Evolutionary conservation across 1,284 basidiomycete species (phyloP).

Genomic region (Hymenochaete sp.): DNA sequence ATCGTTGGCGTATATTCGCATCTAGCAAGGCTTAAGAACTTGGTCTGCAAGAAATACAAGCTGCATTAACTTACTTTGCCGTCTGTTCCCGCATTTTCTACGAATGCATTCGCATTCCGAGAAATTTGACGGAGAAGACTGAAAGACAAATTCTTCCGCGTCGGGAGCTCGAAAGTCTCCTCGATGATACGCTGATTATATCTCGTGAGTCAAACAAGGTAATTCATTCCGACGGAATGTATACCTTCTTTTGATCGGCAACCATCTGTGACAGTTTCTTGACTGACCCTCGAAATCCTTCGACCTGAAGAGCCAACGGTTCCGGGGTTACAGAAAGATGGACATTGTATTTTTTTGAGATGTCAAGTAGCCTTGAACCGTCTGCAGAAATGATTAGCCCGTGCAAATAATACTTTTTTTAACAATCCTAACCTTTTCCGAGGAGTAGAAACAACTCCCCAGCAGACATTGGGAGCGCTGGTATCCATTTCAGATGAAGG

Average conservation of each 20-base stretch:
- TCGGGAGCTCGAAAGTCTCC: constrained; percentile 42
- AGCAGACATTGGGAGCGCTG: constrained; percentile 50
- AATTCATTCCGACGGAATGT: not conserved
- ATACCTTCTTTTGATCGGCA: constrained; percentile 40
- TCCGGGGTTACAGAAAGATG: constrained; percentile 48
- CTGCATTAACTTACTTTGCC: constrained; percentile 35
- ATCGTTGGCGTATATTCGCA: constrained; percentile 45
- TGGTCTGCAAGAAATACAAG: constrained; percentile 1
- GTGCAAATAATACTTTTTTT: no score
- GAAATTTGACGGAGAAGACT: constrained; percentile 54
- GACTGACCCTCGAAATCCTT: constrained; percentile 45
- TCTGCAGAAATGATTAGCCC: constrained; percentile 33
- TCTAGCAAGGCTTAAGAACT: constrained; percentile 28
- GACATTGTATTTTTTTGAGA: constrained; percentile 52
- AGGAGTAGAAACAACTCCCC: constrained; percentile 61
- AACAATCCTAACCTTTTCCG: constrained; percentile 46
- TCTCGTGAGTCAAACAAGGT: constrained; percentile 3
- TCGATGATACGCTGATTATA: constrained; percentile 44
- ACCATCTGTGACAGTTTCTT: constrained; percentile 38
- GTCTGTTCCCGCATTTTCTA: constrained; percentile 39
- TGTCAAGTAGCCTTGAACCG: constrained; percentile 48
- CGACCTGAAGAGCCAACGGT: constrained; percentile 49
- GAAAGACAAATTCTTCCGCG: constrained; percentile 31
- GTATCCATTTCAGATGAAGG: constrained; percentile 9
- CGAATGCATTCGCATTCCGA: constrained; percentile 52